These are phyloP conservation scores for Galerina sulciceps DNA, from an alignment of 768 basidiomycete genomes.

Conservation along the genomic window DNA sequence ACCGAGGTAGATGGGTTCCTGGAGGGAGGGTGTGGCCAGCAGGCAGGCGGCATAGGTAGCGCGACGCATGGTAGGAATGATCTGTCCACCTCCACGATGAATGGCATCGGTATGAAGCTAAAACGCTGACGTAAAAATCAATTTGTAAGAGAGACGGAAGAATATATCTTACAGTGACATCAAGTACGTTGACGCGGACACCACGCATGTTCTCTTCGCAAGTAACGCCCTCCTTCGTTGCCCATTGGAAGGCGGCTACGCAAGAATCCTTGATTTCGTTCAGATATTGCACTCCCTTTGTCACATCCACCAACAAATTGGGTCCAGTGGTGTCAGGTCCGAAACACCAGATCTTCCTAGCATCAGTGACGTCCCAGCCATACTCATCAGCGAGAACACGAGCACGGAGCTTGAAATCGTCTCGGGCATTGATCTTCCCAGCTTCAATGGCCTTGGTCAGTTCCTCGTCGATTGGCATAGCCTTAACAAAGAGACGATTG, in stretches of 20 bases:
- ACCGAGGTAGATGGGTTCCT: slow-evolving; percentile 97
- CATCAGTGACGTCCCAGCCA: slow-evolving; percentile 99
- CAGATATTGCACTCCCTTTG: slow-evolving; percentile 98
- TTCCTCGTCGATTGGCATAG: slow-evolving; percentile 92
- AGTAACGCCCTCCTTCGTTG: slow-evolving; percentile 96
- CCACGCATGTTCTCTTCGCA: slow-evolving; percentile 99
- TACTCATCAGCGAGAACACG: slow-evolving; percentile 94
- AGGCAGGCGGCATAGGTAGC: slow-evolving; percentile 95
- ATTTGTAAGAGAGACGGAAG: background rate
- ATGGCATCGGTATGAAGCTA: slow-evolving; percentile 98
- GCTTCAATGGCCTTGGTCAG: slow-evolving; percentile 90
- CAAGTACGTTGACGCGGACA: slow-evolving; percentile 92
- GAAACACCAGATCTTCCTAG: slow-evolving; percentile 99
- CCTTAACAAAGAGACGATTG: slow-evolving; percentile 97
- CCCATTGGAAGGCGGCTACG: slow-evolving; percentile 99
- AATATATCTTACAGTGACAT: slow-evolving; percentile 77
- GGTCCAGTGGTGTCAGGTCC: slow-evolving; percentile 98
- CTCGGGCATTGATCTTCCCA: slow-evolving; percentile 86
- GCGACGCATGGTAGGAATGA: slow-evolving; percentile 96
- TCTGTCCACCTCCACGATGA: slow-evolving; percentile 98
- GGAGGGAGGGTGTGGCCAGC: slow-evolving; percentile 88
- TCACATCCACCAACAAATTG: slow-evolving; percentile 96
- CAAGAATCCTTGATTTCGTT: slow-evolving; percentile 99
- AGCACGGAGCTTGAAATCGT: slow-evolving; percentile 97
- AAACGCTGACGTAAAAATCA: slow-evolving; percentile 10